Conservation (phyloP, 306 rosid genomes). For the Purshia tridentata region DNA sequence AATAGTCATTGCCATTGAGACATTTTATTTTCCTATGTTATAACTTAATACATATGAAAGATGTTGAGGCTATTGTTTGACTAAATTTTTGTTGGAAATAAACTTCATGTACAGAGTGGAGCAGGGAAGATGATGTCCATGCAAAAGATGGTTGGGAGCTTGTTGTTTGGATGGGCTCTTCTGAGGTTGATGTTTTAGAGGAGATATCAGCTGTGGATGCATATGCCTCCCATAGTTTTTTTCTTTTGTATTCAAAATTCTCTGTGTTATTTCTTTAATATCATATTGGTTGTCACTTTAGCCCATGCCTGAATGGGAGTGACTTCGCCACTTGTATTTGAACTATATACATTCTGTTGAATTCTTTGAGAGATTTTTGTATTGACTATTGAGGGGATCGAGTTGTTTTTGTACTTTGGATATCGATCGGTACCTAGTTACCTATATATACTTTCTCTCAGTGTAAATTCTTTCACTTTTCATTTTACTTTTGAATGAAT, state of each 20-base stretch:
- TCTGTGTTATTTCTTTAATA: conserved; percentile 27
- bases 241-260: conserved; percentile 13
- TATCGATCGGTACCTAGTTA: conserved; percentile 1
- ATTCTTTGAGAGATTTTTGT: conserved; percentile 63
- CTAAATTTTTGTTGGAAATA: neutral
- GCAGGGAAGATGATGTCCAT: conserved; percentile 53
- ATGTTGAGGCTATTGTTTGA: neutral
- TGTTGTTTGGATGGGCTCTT: conserved; percentile 48
- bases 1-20: too few relatives aligned
- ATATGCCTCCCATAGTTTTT: conserved; percentile 1
- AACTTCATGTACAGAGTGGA: conserved; percentile 61
- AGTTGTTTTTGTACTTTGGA: conserved; percentile 22
- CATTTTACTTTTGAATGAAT: neutral
- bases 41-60: too few relatives aligned
- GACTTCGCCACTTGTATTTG: conserved; percentile 34
- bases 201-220: neutral
- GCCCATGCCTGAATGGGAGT: conserved; percentile 33
- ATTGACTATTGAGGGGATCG: conserved; percentile 21
- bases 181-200: conserved; percentile 49
- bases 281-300: conserved; percentile 28
- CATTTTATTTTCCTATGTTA: too few relatives aligned
- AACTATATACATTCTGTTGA: conserved; percentile 45
- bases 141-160: conserved; percentile 58
- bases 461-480: neutral
- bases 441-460: conserved; percentile 10